phyloP scores from a whole-genome alignment of 2,329 filamentous ascomycete species.

The Talaromyces sp. region DNA sequence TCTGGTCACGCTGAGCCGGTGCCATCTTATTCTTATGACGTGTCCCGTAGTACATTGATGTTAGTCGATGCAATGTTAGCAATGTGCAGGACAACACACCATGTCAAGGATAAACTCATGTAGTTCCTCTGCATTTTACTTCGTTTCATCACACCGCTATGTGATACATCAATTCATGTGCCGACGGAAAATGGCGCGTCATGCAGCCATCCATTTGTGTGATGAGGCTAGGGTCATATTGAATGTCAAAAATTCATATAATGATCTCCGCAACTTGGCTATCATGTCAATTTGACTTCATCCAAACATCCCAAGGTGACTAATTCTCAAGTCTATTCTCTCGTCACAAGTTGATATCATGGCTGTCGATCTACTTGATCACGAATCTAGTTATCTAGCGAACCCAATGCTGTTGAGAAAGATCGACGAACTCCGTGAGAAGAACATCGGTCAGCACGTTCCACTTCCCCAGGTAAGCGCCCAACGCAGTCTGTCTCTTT shows the following conservation, averaged over 20 bases:
- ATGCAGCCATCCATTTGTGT: neutral
- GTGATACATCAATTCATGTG: neutral
- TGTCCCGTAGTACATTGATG: neutral
- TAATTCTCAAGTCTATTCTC: neutral
- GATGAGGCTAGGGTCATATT: neutral
- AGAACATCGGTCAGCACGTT: constrained; percentile 5
- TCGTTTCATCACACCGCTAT: neutral
- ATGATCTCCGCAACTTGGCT: neutral
- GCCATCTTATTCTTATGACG: no score
- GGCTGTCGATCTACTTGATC: neutral
- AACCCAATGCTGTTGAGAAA: neutral
- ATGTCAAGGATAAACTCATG: neutral
- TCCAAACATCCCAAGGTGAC: neutral
- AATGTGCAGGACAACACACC: neutral
- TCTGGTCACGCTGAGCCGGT: no score
- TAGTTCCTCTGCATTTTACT: neutral
- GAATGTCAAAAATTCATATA: neutral
- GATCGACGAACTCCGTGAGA: constrained; percentile 5
- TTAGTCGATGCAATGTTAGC: neutral
- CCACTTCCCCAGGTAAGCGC: neutral
- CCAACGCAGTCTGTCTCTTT: neutral
- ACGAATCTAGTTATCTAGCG: neutral
- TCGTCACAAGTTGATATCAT: neutral
- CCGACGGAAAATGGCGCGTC: neutral
- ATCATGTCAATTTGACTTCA: neutral